phyloP scores from a whole-genome alignment of 768 basidiomycete species.

The Obba rivulosa region DNA sequence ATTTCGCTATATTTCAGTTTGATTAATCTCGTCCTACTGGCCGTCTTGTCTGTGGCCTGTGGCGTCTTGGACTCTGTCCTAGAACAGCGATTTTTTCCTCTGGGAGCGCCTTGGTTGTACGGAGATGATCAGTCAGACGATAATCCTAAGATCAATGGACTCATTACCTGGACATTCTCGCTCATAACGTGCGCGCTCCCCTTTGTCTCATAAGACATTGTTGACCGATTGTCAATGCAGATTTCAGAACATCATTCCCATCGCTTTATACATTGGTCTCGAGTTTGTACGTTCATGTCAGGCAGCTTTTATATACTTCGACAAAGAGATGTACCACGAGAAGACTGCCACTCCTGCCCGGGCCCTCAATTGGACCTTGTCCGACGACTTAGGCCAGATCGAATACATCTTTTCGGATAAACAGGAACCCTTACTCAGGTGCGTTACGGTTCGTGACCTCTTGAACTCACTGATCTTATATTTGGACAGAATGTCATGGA shows the following conservation, averaged over 20 bases:
- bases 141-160: slow-evolving; percentile 86
- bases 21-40: slow-evolving; percentile 76
- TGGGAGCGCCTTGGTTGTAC: slow-evolving; percentile 78
- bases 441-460: slow-evolving; percentile 13
- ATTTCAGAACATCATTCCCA: slow-evolving; percentile 97
- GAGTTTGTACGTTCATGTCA: slow-evolving; percentile 88
- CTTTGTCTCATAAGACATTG: neutral
- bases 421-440: slow-evolving; percentile 94
- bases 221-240: slow-evolving; percentile 26
- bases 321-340: slow-evolving; percentile 77
- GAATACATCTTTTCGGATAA: slow-evolving; percentile 99
- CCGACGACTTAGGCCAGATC: slow-evolving; percentile 96
- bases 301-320: slow-evolving; percentile 95
- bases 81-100: slow-evolving; percentile 59
- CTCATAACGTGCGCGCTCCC: slow-evolving; percentile 71
- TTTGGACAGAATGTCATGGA: slow-evolving; percentile 75
- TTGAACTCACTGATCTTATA: neutral
- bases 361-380: slow-evolving; percentile 90
- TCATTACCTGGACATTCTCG: slow-evolving; percentile 84
- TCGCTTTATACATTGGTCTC: slow-evolving; percentile 97
- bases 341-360: slow-evolving; percentile 73
- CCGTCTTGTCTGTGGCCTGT: slow-evolving; percentile 75
- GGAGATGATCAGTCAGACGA: slow-evolving; percentile 57
- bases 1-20: slow-evolving; percentile 41
- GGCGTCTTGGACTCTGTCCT: slow-evolving; percentile 79